Evolutionary conservation across 805 yeast genomes (phyloP), one percentile per base, ranked within the genome.

Genomic region (Saccharomycopsis fodiens): DNA sequence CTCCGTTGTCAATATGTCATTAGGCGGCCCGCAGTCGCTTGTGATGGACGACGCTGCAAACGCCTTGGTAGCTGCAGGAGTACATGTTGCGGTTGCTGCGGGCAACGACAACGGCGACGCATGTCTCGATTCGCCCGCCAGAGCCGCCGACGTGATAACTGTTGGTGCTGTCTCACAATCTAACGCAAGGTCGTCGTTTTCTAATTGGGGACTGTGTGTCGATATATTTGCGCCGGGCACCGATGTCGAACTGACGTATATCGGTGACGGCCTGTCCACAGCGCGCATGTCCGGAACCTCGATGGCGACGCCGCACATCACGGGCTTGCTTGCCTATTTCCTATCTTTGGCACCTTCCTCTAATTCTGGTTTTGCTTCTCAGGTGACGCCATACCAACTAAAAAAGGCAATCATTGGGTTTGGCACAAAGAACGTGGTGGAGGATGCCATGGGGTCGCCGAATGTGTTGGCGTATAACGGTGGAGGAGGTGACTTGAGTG

Each of bases 151-250:
- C 46, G 86, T 96, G 38, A 76, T 91, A 58, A 86, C 96, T 39
- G 97, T 91, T 42, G 98, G 97, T 63, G 97, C 98, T 20, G 81
- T 95, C 12, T 84, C 94, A 46, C 72, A 85, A 56, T 76, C 84
- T 44, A 97, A 93, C 61, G 71, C 79, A 44, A 87, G 96, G 72
- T 97, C 98, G 20, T 81, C 82, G 66, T 93, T 93, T 74, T 87
- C 97, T 46, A 93, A 91, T 74, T 88, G 76, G 66, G 98, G 98
- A 63, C 76, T 74, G 60, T 91, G 98, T 73, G 97, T 93, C 48
- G 97, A 91, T 61, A 82, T 91, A 54, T 91, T 87, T 61, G 98
- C 95, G 22, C 98, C 98, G 20, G 98, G 98, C 59, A 81, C 86
- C 58, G 82, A 86, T 62, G 78, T 91, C 51, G 71, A 82, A 55